These are phyloP conservation scores for Exophiala phaeomuriformis DNA, from an alignment of 2,329 filamentous ascomycete species.

Conservation along the genomic window DNA sequence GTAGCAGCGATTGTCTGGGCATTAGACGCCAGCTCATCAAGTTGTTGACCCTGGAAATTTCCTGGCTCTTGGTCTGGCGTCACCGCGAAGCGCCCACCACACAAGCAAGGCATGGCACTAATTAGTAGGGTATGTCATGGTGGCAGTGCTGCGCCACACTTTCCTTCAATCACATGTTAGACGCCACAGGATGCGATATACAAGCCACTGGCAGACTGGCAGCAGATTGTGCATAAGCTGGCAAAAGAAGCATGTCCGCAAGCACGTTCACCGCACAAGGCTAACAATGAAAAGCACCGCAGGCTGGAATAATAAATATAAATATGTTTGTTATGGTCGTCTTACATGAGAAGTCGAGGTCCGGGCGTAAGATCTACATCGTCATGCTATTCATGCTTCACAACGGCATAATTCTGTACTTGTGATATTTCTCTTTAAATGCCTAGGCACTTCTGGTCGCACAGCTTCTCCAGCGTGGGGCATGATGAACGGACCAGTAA, in stretches of 20 bases:
- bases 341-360: too few species aligned
- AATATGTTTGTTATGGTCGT: too few species aligned
- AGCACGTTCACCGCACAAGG: too few species aligned
- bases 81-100: background rate
- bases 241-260: too few species aligned
- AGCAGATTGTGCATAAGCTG: background rate
- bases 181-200: background rate
- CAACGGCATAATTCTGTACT: too few species aligned
- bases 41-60: background rate
- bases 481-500: too few species aligned
- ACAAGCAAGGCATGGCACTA: background rate
- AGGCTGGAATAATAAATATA: background rate
- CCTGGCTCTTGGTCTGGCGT: background rate
- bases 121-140: background rate
- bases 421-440: too few species aligned
- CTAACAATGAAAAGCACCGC: background rate
- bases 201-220: background rate
- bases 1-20: background rate
- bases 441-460: too few species aligned
- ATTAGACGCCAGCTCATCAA: background rate
- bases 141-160: slow-evolving; percentile 1
- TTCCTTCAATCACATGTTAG: background rate
- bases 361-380: too few species aligned
- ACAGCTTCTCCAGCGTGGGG: too few species aligned
- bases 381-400: too few species aligned